Evolutionary conservation across 2,329 filamentous ascomycete genomes (phyloP), one percentile per base, ranked within the genome.

Genomic region (Alternaria brassicae): DNA sequence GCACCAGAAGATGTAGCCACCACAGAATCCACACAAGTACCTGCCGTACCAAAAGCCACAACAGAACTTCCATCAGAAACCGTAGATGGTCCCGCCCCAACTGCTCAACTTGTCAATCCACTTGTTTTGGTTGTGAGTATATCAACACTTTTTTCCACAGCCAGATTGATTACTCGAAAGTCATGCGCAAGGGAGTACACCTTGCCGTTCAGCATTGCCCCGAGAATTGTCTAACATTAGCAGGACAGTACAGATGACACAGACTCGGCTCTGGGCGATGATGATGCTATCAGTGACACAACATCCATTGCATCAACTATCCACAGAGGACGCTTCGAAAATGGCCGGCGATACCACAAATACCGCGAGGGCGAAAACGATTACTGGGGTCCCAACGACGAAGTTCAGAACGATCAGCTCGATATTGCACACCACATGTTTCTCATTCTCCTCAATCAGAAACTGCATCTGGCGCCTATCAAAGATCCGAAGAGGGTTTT

Each of bases 281-380:
- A 56, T 4, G 53, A 54, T 10, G 32, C 50, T 6, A 17, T 70
- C 15, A 72, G 66, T 57, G 71, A 74, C 51, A 73, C 71, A n/a
- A 74, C 72, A 6, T 73, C 72, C 4, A 71, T 75, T 17, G 62
- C 71, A 1, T 73, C 69, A 6, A 71, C 66, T 32, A 75, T 76
- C 49, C 66, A 67, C 62, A 64, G 58, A 27, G 68, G 74, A 48
- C 71, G 72, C 37, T 74, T 68, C 23, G 71, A 72, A 36, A 72
- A 76, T 64, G 74, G 74, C 12, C 73, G 74, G 4, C 65, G 72
- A 4, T 76, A 76, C 58, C 71, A 75, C 58, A 70, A 70, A 39
- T 74, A 69, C 37, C 65, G 69, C 9, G 70, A 74, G 41, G 72
- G 71, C 49, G 71, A 71, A 41, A 72, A 71, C 41, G 71, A 70